A percentile compares a stretch with the other conserved stretches of the same genome.
Conservation (phyloP, 306 rosid species). For the Hippophae rhamnoides region DNA sequence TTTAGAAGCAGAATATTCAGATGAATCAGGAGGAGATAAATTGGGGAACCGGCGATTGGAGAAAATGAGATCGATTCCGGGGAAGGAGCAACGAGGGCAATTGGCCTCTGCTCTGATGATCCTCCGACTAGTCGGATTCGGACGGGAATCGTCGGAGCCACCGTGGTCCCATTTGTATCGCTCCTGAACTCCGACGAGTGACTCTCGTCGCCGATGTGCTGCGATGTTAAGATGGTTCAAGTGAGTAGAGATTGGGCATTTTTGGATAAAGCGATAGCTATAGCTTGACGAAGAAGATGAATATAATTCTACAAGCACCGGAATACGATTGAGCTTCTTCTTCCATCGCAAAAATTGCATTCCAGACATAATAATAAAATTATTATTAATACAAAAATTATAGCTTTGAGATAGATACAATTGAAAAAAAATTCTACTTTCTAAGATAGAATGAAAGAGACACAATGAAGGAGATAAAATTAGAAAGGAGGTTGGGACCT, state of each 20-base stretch:
- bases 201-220: constrained; percentile 40
- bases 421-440: background rate
- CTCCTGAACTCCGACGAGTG: constrained; percentile 56
- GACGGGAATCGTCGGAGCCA: constrained; percentile 45
- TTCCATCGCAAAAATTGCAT: constrained; percentile 47
- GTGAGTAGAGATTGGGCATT: constrained; percentile 44
- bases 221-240: constrained; percentile 33
- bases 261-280: constrained; percentile 31
- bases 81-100: constrained; percentile 75
- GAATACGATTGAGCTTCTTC: constrained; percentile 34
- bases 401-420: too few relatives aligned
- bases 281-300: constrained; percentile 16
- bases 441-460: background rate
- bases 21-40: constrained; percentile 19
- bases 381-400: background rate
- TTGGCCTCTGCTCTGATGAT: constrained; percentile 83
- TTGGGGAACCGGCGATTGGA: constrained; percentile 49
- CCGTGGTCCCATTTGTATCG: constrained; percentile 95
- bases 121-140: constrained; percentile 57
- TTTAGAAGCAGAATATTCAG: background rate
- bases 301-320: constrained; percentile 16
- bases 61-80: constrained; percentile 63
- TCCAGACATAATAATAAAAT: constrained; percentile 23
- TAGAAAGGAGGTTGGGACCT: constrained; percentile 1
- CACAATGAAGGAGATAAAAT: background rate